Conservation (phyloP, 2,329 filamentous ascomycete genomes). For the Pestalotiopsis sp. region DNA sequence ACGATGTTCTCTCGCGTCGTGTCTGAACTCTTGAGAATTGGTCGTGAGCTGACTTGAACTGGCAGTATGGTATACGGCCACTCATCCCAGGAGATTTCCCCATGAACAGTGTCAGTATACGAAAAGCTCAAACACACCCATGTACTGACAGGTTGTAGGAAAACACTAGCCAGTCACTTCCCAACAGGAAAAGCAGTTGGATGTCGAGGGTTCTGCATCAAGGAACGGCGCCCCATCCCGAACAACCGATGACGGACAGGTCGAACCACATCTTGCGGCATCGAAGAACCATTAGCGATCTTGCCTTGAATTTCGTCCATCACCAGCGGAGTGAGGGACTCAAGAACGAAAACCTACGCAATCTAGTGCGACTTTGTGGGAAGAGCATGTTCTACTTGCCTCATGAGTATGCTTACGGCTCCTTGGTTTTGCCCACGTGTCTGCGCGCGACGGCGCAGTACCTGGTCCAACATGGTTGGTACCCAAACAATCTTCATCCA, state of each 20-base stretch:
- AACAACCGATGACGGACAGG: conserved; percentile 26
- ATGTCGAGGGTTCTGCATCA: conserved; percentile 36
- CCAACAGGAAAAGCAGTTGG: conserved; percentile 36
- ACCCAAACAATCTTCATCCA: background rate
- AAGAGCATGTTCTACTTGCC: conserved; percentile 63
- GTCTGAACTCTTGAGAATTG: background rate
- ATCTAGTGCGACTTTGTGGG: conserved; percentile 63
- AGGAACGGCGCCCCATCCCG: conserved; percentile 29
- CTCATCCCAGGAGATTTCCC: conserved; percentile 29
- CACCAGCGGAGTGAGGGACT: conserved; percentile 43
- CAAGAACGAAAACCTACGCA: conserved; percentile 52
- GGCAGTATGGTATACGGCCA: conserved; percentile 52
- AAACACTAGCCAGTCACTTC: conserved; percentile 13
- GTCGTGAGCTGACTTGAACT: background rate
- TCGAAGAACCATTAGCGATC: conserved; percentile 56
- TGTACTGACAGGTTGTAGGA: background rate
- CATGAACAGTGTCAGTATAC: conserved; percentile 18
- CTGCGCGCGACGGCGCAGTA: conserved; percentile 66
- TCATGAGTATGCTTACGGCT: conserved; percentile 55
- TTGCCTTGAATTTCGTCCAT: conserved; percentile 47
- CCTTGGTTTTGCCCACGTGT: conserved; percentile 63
- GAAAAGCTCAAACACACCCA: too few relatives aligned
- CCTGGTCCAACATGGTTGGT: conserved; percentile 58
- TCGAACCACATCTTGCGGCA: conserved; percentile 35
- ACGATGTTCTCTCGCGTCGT: background rate